Base-by-base conservation (phyloP, 2,329 filamentous ascomycete genomes). In the Hortaea sp. region DNA sequence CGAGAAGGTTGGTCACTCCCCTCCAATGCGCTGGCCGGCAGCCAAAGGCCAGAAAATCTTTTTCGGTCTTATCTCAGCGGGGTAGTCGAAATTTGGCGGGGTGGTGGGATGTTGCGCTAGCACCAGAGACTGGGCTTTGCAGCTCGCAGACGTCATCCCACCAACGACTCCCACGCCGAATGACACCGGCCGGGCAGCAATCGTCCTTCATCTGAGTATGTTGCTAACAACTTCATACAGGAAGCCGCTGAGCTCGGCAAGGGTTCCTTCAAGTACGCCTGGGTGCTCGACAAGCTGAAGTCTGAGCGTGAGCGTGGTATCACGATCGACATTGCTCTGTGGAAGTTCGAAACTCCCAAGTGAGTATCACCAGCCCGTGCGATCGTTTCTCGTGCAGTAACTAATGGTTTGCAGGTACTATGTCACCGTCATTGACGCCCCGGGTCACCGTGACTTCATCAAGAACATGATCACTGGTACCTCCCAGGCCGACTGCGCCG, bases 391-490 rank as follows among this genome's bases (percentile, higher is more conserved):
- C 20, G 20, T 20, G 20, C 20, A 20, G 4, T 4, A 20, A 20
- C 20, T 20, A 20, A 20, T 20, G 20, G 20, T 20, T 20, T 20
- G 20, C 20, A 20, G 20, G 20, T 49, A 50, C 43, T 52, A 59
- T 47, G 88, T 95, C 76, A 95, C 90, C 67, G 89, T 95, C 79
- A 95, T 54, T 85, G 87, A 98, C 70, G 92, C 92, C 74, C 92
- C 92, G 69, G 92, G 92, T 77, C 92, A 98, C 78, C 90, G 92
- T 92, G 92, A 98, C 72, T 98, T 97, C 83, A 97, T 98, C 88
- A 98, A 98, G 90, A 98, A 97, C 89, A 98, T 98, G 92, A 98
- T 98, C 76, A 97, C 92, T 85, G 92, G 92, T 89, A 97, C 92
- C 70, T 98, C 92, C 75, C 92, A 97, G 85, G 92, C 92, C 66